These are phyloP conservation scores for Nannochloris sp. DNA, from an alignment of 139 green algal species.

Conservation along the genomic window DNA sequence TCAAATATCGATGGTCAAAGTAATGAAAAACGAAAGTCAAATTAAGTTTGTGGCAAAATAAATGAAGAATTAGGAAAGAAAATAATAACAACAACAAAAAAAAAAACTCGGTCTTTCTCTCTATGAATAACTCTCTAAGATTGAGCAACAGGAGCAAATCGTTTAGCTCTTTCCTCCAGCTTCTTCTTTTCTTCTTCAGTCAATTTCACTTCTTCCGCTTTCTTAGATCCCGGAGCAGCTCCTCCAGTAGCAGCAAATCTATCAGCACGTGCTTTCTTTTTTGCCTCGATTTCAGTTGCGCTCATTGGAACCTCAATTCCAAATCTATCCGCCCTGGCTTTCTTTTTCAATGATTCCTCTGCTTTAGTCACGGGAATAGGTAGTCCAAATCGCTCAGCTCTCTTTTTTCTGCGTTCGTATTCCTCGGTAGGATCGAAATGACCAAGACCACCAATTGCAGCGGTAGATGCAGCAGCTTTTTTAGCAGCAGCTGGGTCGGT, in stretches of 20 bases:
- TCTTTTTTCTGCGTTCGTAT: conserved; percentile 30
- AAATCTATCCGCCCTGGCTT: conserved; percentile 15
- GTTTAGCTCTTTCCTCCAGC: conserved; percentile 13
- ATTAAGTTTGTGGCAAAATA: too few species aligned
- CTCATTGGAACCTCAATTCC: conserved; percentile 1
- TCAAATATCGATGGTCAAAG: too few species aligned
- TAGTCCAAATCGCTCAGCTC: conserved; percentile 32
- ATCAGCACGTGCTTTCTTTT: conserved; percentile 15
- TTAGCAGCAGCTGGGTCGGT: neutral
- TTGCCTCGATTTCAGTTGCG: conserved; percentile 15
- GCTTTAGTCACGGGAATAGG: conserved; percentile 17
- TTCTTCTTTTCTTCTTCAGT: conserved; percentile 23
- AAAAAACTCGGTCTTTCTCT: too few species aligned
- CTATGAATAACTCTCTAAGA: too few species aligned
- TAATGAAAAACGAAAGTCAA: too few species aligned
- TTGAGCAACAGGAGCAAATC: too few species aligned
- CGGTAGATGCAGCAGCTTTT: neutral
- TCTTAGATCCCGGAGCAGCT: neutral
- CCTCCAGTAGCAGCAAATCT: conserved; percentile 13
- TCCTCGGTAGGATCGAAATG: conserved; percentile 23
- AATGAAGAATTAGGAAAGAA: too few species aligned
- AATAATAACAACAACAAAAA: too few species aligned
- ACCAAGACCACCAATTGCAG: conserved; percentile 19
- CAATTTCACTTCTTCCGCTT: neutral
- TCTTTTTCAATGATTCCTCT: conserved; percentile 8